Evolutionary conservation across 306 rosid genomes (phyloP).

Genomic region (Acacia confusa): DNA sequence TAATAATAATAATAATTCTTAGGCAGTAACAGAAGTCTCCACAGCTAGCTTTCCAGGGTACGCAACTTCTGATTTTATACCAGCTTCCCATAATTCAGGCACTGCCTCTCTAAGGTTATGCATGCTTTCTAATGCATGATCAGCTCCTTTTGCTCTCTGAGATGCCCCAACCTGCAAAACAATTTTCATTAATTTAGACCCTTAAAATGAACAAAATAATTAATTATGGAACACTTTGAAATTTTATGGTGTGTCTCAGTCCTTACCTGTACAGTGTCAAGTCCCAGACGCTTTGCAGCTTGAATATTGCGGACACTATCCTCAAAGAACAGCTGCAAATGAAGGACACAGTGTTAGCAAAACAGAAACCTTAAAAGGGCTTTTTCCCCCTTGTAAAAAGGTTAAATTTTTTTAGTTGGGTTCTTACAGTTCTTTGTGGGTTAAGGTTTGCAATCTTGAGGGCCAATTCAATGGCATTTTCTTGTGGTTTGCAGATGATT

Average conservation of each 20-base stretch:
- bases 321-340: slow-evolving; percentile 84
- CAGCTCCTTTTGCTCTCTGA: slow-evolving; percentile 88
- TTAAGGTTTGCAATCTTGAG: slow-evolving; percentile 75
- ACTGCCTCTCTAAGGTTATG: slow-evolving; percentile 93
- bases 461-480: slow-evolving; percentile 67
- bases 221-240: neutral
- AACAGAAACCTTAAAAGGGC: neutral
- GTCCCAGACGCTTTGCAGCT: slow-evolving; percentile 88
- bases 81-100: slow-evolving; percentile 84
- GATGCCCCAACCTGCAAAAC: slow-evolving; percentile 70
- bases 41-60: slow-evolving; percentile 71
- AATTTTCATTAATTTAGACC: neutral
- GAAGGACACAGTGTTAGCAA: neutral
- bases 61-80: slow-evolving; percentile 63
- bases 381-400: slow-evolving; percentile 19
- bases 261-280: slow-evolving; percentile 79
- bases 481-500: slow-evolving; percentile 83
- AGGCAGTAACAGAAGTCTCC: slow-evolving; percentile 88
- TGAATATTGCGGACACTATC: slow-evolving; percentile 89
- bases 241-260: neutral
- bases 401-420: neutral
- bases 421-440: slow-evolving; percentile 87
- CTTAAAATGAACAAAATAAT: neutral
- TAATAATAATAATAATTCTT: slow-evolving; percentile 12
- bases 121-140: slow-evolving; percentile 89